Percentiles rank a stretch among this genome's conserved stretches.
phyloP scores from a whole-genome alignment of 2,329 filamentous ascomycete genomes.

The Verticillium klebahnii region DNA sequence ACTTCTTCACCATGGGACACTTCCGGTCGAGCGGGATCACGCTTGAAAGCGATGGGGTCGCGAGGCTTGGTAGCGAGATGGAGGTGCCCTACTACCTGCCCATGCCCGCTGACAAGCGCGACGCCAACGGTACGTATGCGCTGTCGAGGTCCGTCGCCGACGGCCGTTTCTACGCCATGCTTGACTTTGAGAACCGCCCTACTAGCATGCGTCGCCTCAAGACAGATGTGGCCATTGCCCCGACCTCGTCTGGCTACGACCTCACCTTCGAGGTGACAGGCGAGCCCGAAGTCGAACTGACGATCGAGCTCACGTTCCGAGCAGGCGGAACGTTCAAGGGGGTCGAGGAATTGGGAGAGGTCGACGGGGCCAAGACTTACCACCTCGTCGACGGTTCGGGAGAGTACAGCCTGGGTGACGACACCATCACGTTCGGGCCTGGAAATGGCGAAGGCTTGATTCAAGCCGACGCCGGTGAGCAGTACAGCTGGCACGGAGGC shows the following conservation, averaged over 20 bases:
- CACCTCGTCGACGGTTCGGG: constrained; percentile 12
- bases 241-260: constrained; percentile 11
- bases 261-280: constrained; percentile 13
- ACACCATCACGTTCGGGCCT: constrained; percentile 13
- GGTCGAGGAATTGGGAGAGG: background rate
- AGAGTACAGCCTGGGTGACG: constrained; percentile 9
- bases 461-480: constrained; percentile 10
- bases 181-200: constrained; percentile 15
- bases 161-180: constrained; percentile 13
- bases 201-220: constrained; percentile 12
- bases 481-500: constrained; percentile 14
- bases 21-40: constrained; percentile 13
- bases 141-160: constrained; percentile 10
- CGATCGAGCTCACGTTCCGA: constrained; percentile 14
- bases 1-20: constrained; percentile 17
- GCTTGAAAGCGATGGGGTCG: constrained; percentile 4
- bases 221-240: constrained; percentile 10
- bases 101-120: constrained; percentile 10
- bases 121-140: constrained; percentile 10
- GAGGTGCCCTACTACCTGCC: constrained; percentile 15
- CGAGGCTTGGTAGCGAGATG: constrained; percentile 10
- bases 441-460: constrained; percentile 12
- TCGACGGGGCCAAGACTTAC: constrained; percentile 5
- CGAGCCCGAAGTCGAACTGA: constrained; percentile 14
- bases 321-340: constrained; percentile 8